Percentiles rank a stretch among this genome's conserved stretches.
These are phyloP conservation scores for Trebouxia gelatinosa DNA, from an alignment of 163 green algal species.

Conservation along the genomic window DNA sequence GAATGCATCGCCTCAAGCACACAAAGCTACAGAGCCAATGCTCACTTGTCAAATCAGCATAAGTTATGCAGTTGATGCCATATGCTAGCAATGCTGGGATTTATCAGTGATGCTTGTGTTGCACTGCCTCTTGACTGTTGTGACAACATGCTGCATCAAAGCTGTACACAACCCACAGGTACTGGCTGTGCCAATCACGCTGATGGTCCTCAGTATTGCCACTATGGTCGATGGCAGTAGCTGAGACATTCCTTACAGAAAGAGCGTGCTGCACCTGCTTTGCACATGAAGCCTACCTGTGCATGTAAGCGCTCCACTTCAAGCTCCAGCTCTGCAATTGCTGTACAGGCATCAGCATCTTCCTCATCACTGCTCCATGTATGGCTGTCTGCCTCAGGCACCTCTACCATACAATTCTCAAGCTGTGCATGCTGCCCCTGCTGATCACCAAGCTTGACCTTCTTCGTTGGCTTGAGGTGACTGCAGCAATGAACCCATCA, in stretches of 20 bases:
- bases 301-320: conserved; percentile 26
- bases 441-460: background rate
- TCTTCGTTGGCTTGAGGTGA: background rate
- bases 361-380: conserved; percentile 9
- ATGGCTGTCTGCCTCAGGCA: background rate
- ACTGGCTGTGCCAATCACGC: background rate
- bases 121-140: background rate
- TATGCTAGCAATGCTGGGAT: background rate
- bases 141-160: background rate
- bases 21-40: background rate
- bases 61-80: background rate
- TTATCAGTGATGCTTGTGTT: background rate
- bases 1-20: no score
- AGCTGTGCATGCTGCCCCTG: no score
- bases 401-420: background rate
- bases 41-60: no score
- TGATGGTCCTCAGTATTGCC: background rate
- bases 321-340: conserved; percentile 16
- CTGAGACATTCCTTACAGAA: no score
- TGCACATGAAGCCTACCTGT: background rate
- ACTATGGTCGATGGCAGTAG: no score
- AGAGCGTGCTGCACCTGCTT: background rate
- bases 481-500: background rate
- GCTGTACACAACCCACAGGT: background rate
- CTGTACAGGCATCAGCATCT: background rate